Percentiles rank a stretch among this genome's conserved stretches.
Evolutionary conservation across 2,329 filamentous ascomycete species (phyloP).

Genomic region (Neonectria magnoliae): DNA sequence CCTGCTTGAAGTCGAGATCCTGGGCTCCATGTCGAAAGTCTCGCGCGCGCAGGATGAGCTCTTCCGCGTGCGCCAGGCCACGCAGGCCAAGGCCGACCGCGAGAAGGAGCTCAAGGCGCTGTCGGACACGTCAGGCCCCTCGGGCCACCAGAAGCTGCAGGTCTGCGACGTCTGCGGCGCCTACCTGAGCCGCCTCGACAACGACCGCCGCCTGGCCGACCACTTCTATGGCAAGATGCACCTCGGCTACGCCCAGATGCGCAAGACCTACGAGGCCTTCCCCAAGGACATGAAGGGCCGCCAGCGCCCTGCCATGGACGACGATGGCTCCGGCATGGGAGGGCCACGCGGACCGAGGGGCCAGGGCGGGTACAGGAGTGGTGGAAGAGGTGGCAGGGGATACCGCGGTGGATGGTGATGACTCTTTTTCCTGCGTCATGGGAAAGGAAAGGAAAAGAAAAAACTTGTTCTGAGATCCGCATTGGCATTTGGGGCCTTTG

Average conservation of each 20-base stretch:
- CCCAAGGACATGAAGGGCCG: conserved; percentile 86
- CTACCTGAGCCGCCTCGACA: conserved; percentile 91
- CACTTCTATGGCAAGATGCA: conserved; percentile 99
- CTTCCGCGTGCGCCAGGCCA: conserved; percentile 83
- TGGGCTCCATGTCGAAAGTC: conserved; percentile 84
- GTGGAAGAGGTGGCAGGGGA: conserved; percentile 60
- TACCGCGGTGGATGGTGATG: conserved; percentile 60
- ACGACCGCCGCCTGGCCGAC: conserved; percentile 91
- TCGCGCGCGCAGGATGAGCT: conserved; percentile 86
- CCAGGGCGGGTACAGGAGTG: conserved; percentile 62
- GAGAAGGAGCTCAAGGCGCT: conserved; percentile 91
- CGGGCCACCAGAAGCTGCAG: conserved; percentile 96
- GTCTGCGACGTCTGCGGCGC: conserved; percentile 99
- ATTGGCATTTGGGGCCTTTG: conserved; percentile 34
- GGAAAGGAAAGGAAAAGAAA: neutral
- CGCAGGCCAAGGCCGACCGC: conserved; percentile 81
- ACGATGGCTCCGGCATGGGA: conserved; percentile 57
- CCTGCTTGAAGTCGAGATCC: conserved; percentile 84
- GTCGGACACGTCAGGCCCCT: conserved; percentile 90
- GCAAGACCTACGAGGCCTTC: conserved; percentile 89
- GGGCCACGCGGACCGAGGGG: conserved; percentile 63
- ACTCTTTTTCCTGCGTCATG: neutral
- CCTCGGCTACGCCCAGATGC: conserved; percentile 96
- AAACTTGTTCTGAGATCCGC: neutral
- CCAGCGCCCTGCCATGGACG: conserved; percentile 66